Evolutionary conservation across 352 stramenopile species (phyloP), one percentile per base, ranked within the genome.

Genomic region (Peronospora tabacina): DNA sequence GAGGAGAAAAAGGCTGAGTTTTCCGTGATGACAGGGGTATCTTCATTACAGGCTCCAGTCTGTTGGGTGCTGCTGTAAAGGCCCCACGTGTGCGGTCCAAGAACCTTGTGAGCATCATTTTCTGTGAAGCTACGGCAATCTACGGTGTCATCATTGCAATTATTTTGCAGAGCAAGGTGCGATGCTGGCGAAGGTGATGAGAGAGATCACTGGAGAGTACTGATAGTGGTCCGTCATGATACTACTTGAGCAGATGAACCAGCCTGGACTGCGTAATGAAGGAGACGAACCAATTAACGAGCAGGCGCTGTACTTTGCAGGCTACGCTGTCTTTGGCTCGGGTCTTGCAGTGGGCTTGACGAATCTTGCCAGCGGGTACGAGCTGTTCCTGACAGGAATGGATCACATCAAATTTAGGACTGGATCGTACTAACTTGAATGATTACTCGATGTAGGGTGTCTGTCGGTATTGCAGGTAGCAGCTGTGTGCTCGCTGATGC

Each of bases 91-190:
- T 99, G 72, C 82, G 94, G 69, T 98, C 90, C 20, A 99, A 99
- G 75, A 99, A 99, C 74, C 85, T 99, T 57, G 95, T 98, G 61
- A 97, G 93, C 73, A 97, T 99, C 51, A 99, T 99, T 89, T 99
- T 99, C 73, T 99, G 97, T 69, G 97, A 99, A 77, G 97, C 97
- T 9, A 99, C 94, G 17, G 97, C 97, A 45, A 99, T 99, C 58
- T 99, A 99, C 71, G 97, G 97, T 51, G 91, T 99, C 54, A 99
- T 99, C 53, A 98, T 99, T 78, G 95, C 96, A 36, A 99, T 99
- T 66, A 99, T 99, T 56, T 74, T 99, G 36, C 85, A 97, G 54
- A 98, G 94, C 73, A 98, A 99, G 71, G 82, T 98, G 37, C 26
- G 57, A 17, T 12, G 17, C 32, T 30, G 17, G 12, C 15, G n/a